These are phyloP conservation scores for Tricholoma matsutake DNA, from an alignment of 768 basidiomycete genomes.

Conservation along the genomic window DNA sequence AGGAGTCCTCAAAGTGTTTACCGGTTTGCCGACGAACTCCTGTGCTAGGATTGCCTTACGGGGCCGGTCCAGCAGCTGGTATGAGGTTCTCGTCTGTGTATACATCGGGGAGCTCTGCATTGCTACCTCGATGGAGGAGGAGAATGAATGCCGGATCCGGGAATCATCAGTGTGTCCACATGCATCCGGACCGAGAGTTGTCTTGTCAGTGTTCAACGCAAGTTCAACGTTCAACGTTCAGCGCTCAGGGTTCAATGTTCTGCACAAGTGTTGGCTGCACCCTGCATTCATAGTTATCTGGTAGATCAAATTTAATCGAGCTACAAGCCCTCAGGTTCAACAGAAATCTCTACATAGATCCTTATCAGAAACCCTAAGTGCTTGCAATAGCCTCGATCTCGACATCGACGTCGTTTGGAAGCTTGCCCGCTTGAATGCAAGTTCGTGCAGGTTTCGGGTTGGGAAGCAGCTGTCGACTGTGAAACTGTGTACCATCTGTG, in stretches of 20 bases:
- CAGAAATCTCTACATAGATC: neutral
- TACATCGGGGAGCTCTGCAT: constrained; percentile 4
- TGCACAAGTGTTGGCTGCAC: too few relatives aligned
- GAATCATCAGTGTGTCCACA: too few relatives aligned
- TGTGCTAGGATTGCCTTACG: constrained; percentile 47
- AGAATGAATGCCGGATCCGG: neutral
- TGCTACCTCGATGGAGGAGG: neutral
- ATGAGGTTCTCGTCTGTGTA: constrained; percentile 46
- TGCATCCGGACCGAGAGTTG: too few relatives aligned
- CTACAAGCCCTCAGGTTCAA: too few relatives aligned
- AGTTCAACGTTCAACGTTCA: too few relatives aligned
- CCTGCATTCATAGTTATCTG: too few relatives aligned
- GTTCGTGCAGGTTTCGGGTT: constrained; percentile 68
- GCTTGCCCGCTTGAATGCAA: constrained; percentile 68
- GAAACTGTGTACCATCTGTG: neutral
- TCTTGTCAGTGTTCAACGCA: too few relatives aligned
- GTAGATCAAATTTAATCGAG: too few relatives aligned
- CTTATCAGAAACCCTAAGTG: constrained; percentile 13
- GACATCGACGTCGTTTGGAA: constrained; percentile 67
- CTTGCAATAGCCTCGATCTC: constrained; percentile 73
- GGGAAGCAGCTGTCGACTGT: constrained; percentile 35
- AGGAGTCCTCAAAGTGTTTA: constrained; percentile 67
- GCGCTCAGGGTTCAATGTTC: too few relatives aligned
- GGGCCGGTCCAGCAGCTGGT: constrained; percentile 36
- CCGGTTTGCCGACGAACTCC: constrained; percentile 54